Percentiles rank a stretch among this genome's conserved stretches.
Conservation (phyloP, 2,329 filamentous ascomycete genomes). For the Periconia macrospinosa region DNA sequence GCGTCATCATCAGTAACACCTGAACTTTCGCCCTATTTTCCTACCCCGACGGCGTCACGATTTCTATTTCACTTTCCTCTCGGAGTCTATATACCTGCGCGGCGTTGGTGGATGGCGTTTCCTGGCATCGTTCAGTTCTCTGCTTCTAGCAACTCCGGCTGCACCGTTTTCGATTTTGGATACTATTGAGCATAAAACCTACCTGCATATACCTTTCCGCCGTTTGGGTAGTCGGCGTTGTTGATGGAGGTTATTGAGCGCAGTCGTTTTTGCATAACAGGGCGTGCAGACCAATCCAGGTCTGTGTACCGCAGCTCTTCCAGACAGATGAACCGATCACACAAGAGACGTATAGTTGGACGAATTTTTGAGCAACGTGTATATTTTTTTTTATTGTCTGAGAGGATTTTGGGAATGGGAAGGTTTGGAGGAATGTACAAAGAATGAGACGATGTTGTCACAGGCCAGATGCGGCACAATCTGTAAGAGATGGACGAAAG, state of each 20-base stretch:
- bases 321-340: background rate
- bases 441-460: constrained; percentile 4
- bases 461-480: constrained; percentile 1
- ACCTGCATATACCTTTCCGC: constrained; percentile 16
- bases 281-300: constrained; percentile 7
- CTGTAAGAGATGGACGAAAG: constrained; percentile 10
- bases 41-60: constrained; percentile 26
- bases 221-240: constrained; percentile 19
- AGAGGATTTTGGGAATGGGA: background rate
- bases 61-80: constrained; percentile 27
- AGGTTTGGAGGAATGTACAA: background rate
- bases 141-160: constrained; percentile 2
- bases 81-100: constrained; percentile 25
- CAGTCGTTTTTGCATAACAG: constrained; percentile 8
- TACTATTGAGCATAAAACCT: constrained; percentile 16
- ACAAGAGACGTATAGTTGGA: constrained; percentile 1
- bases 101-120: constrained; percentile 28
- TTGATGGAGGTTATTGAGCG: constrained; percentile 8
- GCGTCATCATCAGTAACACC: constrained; percentile 56
- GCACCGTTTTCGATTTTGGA: background rate
- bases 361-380: background rate
- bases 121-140: constrained; percentile 15
- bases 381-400: background rate
- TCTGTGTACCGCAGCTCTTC: background rate
- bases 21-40: constrained; percentile 18